phyloP scores from a whole-genome alignment of 345 rosid genomes.

The Dovyalis caffra region DNA sequence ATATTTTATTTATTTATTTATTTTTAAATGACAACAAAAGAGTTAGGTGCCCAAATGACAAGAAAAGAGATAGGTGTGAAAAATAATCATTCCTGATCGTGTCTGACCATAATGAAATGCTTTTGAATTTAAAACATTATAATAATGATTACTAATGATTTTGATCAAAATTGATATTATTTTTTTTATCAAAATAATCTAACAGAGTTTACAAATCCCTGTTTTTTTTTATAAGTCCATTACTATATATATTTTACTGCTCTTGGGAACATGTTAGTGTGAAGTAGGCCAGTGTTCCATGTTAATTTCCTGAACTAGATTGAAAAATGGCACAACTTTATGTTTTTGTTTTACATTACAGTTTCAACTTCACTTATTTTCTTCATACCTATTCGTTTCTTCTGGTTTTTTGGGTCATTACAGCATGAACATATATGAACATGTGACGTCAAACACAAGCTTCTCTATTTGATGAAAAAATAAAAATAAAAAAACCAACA shows the following conservation, averaged over 20 bases:
- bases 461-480: no score
- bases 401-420: background rate
- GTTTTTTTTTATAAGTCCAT: background rate
- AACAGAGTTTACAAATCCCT: constrained; percentile 37
- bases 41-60: no score
- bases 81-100: no score
- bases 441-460: background rate
- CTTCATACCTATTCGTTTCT: background rate
- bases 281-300: background rate
- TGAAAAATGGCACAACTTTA: background rate
- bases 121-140: no score
- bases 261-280: background rate
- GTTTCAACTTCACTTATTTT: background rate
- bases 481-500: no score
- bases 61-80: no score
- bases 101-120: no score
- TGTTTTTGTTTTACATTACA: background rate
- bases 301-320: background rate
- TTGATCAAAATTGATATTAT: no score
- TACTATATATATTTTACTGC: background rate
- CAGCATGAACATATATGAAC: background rate
- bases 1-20: no score
- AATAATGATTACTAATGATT: no score
- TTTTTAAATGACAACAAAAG: no score
- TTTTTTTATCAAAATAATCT: no score